Base-by-base conservation (phyloP, 139 green algal species). In the Coelastrella sp. region DNA sequence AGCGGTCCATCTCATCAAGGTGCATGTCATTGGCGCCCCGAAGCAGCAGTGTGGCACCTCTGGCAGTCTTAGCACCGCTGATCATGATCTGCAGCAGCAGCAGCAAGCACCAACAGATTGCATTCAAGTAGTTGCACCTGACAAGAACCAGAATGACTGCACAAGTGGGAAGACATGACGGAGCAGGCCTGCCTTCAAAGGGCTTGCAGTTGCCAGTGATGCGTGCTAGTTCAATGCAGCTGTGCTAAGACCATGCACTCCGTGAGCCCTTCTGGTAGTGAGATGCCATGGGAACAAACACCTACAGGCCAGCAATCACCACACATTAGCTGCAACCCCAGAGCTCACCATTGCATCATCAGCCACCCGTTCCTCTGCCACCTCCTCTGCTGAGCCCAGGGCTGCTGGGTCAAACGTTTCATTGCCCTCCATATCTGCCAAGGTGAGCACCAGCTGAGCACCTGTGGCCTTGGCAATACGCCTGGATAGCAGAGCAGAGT, bases 11-110 rank as follows among this genome's bases (percentile, higher is more conserved):
- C 91, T 99, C 97, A 88, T 99, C 97, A 38, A 99, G 92, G 93
- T 99, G 96, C 93, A 98, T 98, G 89, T 99, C 97, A 87, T 99
- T 99, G 37, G 97, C 97, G 41, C 97, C 97, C 5, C 97, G 92
- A 48, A 95, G 79, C 62, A 95, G 90, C 40, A 95, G 86, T 59
- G 82, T 88, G 25, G 66, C 69, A 35, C 87, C 60, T 59, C 45
- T 51, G 41, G 27, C 69, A 15, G 50, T 89, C 60, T 89, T 89
- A 71, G 84, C 85, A 19, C 90, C 92, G n/a, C 38, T 90, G 81
- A 93, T 87, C 69, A 88, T 87, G 53, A 84, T 50, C 78, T 84
- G 78, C 35, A 51, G 48, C 71, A 79, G 32, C 73, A 79, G 37
- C 40, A 79, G 45, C 71, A 71, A n/a, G 62, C 32, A 73, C 7